phyloP scores from a whole-genome alignment of 2,329 filamentous ascomycete genomes.

The Periconia sp. region DNA sequence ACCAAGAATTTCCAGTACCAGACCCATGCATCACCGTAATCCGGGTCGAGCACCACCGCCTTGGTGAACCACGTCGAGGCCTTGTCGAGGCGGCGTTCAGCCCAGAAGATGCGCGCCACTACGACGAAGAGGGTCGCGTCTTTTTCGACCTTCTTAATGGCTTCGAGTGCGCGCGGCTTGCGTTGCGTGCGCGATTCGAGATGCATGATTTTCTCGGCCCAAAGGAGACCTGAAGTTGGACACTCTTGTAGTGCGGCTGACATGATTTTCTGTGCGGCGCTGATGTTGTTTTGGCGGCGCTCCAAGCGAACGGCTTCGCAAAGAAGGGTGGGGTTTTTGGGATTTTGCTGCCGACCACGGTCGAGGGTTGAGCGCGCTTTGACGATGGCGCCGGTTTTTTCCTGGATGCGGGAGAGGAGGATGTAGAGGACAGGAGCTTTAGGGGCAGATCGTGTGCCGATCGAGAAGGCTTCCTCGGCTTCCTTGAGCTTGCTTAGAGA shows the following conservation, averaged over 20 bases:
- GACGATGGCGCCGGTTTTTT: conserved; percentile 77
- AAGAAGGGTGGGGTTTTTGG: conserved; percentile 83
- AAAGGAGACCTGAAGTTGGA: conserved; percentile 82
- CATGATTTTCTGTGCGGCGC: conserved; percentile 90
- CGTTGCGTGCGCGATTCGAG: conserved; percentile 89
- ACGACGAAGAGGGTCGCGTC: conserved; percentile 87
- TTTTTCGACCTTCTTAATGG: conserved; percentile 95
- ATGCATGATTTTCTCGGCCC: conserved; percentile 94
- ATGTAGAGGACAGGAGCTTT: conserved; percentile 87
- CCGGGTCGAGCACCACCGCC: conserved; percentile 82
- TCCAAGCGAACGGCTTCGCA: conserved; percentile 93
- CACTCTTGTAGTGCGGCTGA: conserved; percentile 90
- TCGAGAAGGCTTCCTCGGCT: conserved; percentile 85
- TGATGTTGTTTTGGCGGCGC: conserved; percentile 77
- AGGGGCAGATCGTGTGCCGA: conserved; percentile 84
- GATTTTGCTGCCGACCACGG: conserved; percentile 82
- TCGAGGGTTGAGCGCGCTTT: conserved; percentile 95
- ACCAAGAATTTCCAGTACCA: conserved; percentile 95
- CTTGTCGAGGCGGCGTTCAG: conserved; percentile 87
- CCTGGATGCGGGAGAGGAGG: conserved; percentile 84
- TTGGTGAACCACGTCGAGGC: conserved; percentile 98
- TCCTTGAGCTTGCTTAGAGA: conserved; percentile 75
- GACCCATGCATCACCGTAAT: conserved; percentile 91
- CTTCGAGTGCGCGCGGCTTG: conserved; percentile 86
- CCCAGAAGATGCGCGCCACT: conserved; percentile 95